Base-by-base conservation (phyloP, 2,329 filamentous ascomycete species). In the Ascochyta lentis region DNA sequence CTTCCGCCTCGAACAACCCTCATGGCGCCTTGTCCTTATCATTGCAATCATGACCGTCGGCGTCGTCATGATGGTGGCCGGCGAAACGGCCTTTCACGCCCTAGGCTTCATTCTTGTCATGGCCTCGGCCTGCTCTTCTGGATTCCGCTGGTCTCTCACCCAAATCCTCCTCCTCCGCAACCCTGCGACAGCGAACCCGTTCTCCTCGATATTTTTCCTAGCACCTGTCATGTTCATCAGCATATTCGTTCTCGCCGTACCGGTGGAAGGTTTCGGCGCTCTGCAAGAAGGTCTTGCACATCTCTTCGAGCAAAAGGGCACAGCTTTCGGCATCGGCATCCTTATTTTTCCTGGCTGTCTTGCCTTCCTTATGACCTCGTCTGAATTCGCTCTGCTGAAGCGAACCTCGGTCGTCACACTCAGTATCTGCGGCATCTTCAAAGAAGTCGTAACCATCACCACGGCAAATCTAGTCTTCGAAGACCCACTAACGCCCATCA, bases 1-100 rank as follows among this genome's bases (percentile, higher is more conserved):
- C 43, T 98, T 99, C 80, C 88, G 90, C 49, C 87, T 99, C 48
- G 95, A 99, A 77, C 85, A 86, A 10, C 92, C 91, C 0, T 97
- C 94, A 0, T 87, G 90, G 82, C 90, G 89, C 66, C 85, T 99
- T 8, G 89, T 96, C 35, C 82, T 84, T 62, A 95, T 98, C 65
- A 98, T 99, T 65, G 84, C 87, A 49, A 88, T 90, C 68, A 98
- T 99, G 95, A 97, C 93, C 0, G 68, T 87, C 2, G 95, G 95
- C 57, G 94, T 99, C 8, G 83, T 99, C 59, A 96, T 98, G 87
- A 99, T 99, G 95, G 95, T 98, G 0, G 92, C 92, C 6, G 95
- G 94, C 58, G 95, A 99, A 78, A 88, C 96, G 34, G 88, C 92
- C 45, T 99, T 99, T 77, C 87, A 92, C 66, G 82, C 89, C 0